These are phyloP conservation scores for Cercospora zeae-maydis DNA, from an alignment of 2,329 filamentous ascomycete genomes.

Conservation along the genomic window DNA sequence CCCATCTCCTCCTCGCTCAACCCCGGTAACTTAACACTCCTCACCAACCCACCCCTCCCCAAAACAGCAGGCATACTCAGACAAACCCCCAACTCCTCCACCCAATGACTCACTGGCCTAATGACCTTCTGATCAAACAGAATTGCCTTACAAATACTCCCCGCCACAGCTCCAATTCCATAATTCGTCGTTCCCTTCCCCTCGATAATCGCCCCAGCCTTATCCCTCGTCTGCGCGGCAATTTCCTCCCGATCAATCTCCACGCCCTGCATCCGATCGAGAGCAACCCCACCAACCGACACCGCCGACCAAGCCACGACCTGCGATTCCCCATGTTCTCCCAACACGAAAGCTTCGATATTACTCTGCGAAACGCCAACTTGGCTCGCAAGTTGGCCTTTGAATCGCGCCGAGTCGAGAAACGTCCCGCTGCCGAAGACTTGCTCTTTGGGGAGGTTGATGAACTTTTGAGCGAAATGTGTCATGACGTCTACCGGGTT, in stretches of 20 bases:
- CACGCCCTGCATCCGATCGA: slow-evolving; percentile 36
- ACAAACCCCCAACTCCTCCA: slow-evolving; percentile 48
- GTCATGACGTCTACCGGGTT: slow-evolving; percentile 57
- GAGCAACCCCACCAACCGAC: slow-evolving; percentile 43
- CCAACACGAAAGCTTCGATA: slow-evolving; percentile 47
- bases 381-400: slow-evolving; percentile 43
- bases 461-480: slow-evolving; percentile 47
- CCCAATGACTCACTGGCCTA: slow-evolving; percentile 50
- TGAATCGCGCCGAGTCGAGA: slow-evolving; percentile 51
- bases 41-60: slow-evolving; percentile 47
- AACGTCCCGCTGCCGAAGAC: slow-evolving; percentile 55
- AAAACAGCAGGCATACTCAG: slow-evolving; percentile 51
- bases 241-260: slow-evolving; percentile 38
- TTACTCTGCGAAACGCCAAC: slow-evolving; percentile 40
- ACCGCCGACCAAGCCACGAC: slow-evolving; percentile 49
- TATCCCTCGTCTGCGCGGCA: slow-evolving; percentile 46
- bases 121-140: slow-evolving; percentile 49
- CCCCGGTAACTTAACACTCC: slow-evolving; percentile 35
- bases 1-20: slow-evolving; percentile 37
- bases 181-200: slow-evolving; percentile 52
- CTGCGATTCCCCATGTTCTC: slow-evolving; percentile 50
- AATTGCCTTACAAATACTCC: slow-evolving; percentile 51
- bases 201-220: slow-evolving; percentile 47
- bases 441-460: slow-evolving; percentile 48
- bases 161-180: slow-evolving; percentile 49